A percentile compares a stretch with the other conserved stretches of the same genome.
phyloP scores from a whole-genome alignment of 176 grass and related monocot species.

The Oryza australiensis region DNA sequence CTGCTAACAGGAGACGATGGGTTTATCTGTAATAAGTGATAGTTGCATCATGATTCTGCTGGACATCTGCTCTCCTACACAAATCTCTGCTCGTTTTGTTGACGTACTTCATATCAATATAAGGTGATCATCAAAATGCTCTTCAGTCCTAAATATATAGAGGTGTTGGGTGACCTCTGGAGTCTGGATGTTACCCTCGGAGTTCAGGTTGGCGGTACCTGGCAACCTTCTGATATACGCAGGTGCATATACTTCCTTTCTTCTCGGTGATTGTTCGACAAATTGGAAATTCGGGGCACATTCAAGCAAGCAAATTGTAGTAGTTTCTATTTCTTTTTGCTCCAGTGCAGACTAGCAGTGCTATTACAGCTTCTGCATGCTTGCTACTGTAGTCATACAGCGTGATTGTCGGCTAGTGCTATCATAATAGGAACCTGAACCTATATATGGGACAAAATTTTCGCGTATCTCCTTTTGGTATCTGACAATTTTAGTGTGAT shows the following conservation, averaged over 20 bases:
- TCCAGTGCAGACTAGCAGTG: background rate
- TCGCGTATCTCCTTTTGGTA: constrained; percentile 23
- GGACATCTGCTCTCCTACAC: background rate
- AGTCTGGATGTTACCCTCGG: background rate
- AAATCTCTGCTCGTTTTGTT: constrained; percentile 18
- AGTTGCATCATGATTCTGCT: constrained; percentile 6
- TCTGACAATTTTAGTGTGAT: background rate
- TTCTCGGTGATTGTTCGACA: background rate
- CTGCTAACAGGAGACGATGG: constrained; percentile 23
- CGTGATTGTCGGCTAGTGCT: background rate
- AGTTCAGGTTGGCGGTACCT: background rate
- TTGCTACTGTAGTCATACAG: background rate
- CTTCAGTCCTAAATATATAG: constrained; percentile 6
- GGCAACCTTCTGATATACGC: background rate
- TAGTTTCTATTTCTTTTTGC: background rate
- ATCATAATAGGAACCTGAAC: constrained; percentile 1
- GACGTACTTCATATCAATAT: background rate
- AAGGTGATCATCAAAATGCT: background rate
- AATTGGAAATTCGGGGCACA: background rate
- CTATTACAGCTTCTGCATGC: background rate
- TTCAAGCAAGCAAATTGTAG: background rate
- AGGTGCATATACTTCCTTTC: constrained; percentile 3
- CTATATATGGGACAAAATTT: background rate
- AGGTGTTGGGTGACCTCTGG: background rate
- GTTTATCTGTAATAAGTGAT: constrained; percentile 2